Conservation (phyloP, 164 flowering plant genomes). For the Umbilicus rupestris region DNA sequence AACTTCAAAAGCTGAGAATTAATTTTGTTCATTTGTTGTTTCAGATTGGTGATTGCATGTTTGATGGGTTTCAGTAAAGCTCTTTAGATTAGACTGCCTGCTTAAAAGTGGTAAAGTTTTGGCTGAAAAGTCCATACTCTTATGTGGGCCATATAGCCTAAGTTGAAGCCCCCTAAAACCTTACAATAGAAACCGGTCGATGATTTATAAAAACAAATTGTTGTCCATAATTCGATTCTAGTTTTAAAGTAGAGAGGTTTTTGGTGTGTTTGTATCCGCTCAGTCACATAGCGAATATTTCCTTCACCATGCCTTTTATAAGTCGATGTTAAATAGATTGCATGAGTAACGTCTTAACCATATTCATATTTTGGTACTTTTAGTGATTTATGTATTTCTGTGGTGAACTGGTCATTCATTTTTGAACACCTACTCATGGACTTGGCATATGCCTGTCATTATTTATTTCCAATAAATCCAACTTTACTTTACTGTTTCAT, state of each 20-base stretch:
- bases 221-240: too few relatives aligned
- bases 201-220: too few relatives aligned
- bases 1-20: neutral
- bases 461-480: neutral
- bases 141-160: too few relatives aligned
- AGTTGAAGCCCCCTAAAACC: too few relatives aligned
- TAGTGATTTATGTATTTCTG: neutral
- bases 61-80: neutral
- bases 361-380: neutral
- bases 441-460: neutral
- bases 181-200: too few relatives aligned
- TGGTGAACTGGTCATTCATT: neutral
- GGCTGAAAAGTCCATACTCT: too few relatives aligned
- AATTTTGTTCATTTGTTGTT: neutral
- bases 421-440: neutral
- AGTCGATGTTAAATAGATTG: neutral
- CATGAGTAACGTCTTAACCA: neutral
- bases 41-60: neutral
- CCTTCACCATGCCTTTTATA: neutral
- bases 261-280: too few relatives aligned
- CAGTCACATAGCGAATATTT: neutral
- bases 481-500: constrained; percentile 12
- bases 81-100: neutral
- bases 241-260: neutral
- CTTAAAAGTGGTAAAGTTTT: neutral